Conservation (phyloP, 352 stramenopile species). For the Phytophthora chlamydospora region DNA sequence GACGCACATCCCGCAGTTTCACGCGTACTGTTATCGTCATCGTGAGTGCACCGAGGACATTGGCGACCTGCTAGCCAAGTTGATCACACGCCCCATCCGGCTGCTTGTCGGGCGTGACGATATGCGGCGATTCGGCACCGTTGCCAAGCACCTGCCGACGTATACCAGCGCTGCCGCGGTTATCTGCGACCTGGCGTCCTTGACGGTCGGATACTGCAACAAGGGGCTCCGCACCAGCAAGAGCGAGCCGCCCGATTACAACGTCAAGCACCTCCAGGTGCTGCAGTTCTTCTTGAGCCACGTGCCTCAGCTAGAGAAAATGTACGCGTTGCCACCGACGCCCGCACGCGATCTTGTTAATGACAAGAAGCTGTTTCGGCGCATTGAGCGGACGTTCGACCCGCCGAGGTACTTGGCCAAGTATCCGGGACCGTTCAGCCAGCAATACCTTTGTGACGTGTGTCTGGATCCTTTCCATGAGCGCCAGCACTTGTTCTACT, state of each 20-base stretch:
- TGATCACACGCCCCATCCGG: slow-evolving; percentile 59
- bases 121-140: slow-evolving; percentile 44
- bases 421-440: slow-evolving; percentile 61
- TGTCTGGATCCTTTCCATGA: slow-evolving; percentile 79
- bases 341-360: slow-evolving; percentile 40
- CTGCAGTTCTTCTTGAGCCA: slow-evolving; percentile 74
- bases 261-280: slow-evolving; percentile 66
- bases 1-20: slow-evolving; percentile 47
- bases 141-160: slow-evolving; percentile 49
- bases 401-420: slow-evolving; percentile 58
- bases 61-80: slow-evolving; percentile 49
- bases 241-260: slow-evolving; percentile 56
- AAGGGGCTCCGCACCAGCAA: slow-evolving; percentile 58
- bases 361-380: slow-evolving; percentile 54
- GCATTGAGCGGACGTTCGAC: slow-evolving; percentile 63
- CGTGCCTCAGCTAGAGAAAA: slow-evolving; percentile 63
- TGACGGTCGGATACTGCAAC: slow-evolving; percentile 61
- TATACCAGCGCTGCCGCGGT: slow-evolving; percentile 49
- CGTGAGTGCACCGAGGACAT: slow-evolving; percentile 43
- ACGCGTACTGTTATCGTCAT: slow-evolving; percentile 80
- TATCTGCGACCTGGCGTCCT: slow-evolving; percentile 42
- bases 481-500: slow-evolving; percentile 83
- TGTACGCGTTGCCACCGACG: slow-evolving; percentile 48
- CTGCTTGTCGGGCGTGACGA: slow-evolving; percentile 61
- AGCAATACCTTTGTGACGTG: slow-evolving; percentile 62